phyloP scores from a whole-genome alignment of 164 flowering plant species.

The Nymphaea thermarum region DNA sequence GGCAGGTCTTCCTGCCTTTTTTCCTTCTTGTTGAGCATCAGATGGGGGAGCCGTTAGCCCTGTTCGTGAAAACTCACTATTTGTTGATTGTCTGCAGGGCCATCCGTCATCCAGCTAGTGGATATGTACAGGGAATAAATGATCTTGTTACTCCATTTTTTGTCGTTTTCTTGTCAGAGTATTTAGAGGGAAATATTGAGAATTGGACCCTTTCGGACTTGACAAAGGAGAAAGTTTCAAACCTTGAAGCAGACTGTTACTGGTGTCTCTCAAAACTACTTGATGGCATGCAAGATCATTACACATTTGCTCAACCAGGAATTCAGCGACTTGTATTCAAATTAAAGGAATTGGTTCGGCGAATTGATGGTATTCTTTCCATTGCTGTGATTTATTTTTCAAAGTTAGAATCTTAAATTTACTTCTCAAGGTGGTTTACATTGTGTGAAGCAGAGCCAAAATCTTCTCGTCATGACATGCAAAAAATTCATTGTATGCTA shows the following conservation, averaged over 20 bases:
- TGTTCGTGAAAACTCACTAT: neutral
- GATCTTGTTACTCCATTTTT: slow-evolving; percentile 94
- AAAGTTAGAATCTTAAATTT: neutral
- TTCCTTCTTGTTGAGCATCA: too few species aligned
- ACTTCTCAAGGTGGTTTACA: too few species aligned
- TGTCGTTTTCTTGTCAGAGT: slow-evolving; percentile 88
- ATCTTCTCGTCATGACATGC: too few species aligned
- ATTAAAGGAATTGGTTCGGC: slow-evolving; percentile 81
- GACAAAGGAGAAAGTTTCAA: slow-evolving; percentile 39
- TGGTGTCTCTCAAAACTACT: slow-evolving; percentile 95
- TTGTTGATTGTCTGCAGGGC: slow-evolving; percentile 55
- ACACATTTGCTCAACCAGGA: slow-evolving; percentile 99
- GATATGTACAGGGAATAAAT: slow-evolving; percentile 98
- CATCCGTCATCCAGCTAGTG: slow-evolving; percentile 98
- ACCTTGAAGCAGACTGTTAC: slow-evolving; percentile 92
- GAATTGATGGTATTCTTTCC: slow-evolving; percentile 73
- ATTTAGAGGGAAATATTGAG: slow-evolving; percentile 65
- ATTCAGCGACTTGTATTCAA: slow-evolving; percentile 94
- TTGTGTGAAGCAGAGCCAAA: too few species aligned
- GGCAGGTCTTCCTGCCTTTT: too few species aligned
- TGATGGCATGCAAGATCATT: slow-evolving; percentile 80
- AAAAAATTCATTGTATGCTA: too few species aligned
- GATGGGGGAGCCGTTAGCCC: too few species aligned
- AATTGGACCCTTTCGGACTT: slow-evolving; percentile 63
- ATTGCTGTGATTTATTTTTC: neutral